Evolutionary conservation across 257 asterid species (phyloP).

Genomic region (Avicennia marina): DNA sequence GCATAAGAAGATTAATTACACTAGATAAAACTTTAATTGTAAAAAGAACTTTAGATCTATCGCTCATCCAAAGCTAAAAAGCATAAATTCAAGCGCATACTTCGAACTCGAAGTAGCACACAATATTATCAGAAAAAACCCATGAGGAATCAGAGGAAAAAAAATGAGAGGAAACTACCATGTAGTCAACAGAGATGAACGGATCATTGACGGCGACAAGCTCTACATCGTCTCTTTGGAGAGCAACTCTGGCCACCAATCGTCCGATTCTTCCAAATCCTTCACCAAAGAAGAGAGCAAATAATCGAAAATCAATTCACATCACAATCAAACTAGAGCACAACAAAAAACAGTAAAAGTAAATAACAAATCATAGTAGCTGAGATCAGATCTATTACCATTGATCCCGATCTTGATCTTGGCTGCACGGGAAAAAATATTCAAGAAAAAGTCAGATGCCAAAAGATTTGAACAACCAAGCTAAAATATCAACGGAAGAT

Average conservation of each 20-base stretch:
- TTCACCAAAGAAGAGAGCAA: constrained; percentile 1
- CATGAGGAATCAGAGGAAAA: background rate
- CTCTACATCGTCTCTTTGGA: constrained; percentile 56
- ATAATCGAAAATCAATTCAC: background rate
- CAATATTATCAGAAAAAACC: background rate
- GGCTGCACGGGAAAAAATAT: too few species aligned
- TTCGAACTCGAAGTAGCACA: too few species aligned
- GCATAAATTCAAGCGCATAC: too few species aligned
- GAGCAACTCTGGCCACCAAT: constrained; percentile 57
- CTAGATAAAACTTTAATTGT: too few species aligned
- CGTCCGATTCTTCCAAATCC: constrained; percentile 71
- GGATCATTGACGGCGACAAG: constrained; percentile 70
- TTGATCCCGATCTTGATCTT: constrained; percentile 75
- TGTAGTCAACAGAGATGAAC: constrained; percentile 48
- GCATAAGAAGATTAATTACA: too few species aligned
- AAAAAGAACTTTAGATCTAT: too few species aligned
- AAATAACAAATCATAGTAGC: too few species aligned
- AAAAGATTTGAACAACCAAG: too few species aligned
- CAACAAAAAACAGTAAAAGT: background rate
- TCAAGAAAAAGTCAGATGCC: too few species aligned
- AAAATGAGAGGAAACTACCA: constrained; percentile 24
- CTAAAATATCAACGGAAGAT: too few species aligned
- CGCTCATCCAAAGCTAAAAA: too few species aligned
- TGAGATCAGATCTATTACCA: too few species aligned
- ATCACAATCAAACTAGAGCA: background rate